phyloP scores from a whole-genome alignment of 805 yeast genomes.

The Schizosaccharomyces japonicus region DNA sequence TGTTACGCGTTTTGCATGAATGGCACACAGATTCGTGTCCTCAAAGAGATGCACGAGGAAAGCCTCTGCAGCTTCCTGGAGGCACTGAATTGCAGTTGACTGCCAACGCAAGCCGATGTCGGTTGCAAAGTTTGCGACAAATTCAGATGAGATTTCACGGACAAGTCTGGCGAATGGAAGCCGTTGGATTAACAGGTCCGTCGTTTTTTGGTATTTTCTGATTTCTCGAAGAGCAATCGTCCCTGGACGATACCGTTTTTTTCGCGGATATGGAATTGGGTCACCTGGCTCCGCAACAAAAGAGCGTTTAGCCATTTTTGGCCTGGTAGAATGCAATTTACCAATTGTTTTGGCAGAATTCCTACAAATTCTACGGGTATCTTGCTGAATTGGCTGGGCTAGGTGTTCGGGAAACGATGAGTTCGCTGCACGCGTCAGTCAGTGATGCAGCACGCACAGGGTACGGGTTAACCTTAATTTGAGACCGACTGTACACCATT shows the following conservation, averaged over 20 bases:
- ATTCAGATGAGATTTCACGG: conserved; percentile 85
- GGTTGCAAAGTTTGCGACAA: conserved; percentile 22
- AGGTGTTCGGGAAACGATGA: no score
- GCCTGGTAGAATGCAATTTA: no score
- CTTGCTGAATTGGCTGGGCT: no score
- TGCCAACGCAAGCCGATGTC: conserved; percentile 76
- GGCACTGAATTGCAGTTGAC: conserved; percentile 88
- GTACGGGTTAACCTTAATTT: no score
- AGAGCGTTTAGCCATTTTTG: neutral
- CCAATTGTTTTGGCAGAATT: no score
- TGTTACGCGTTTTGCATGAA: conserved; percentile 97
- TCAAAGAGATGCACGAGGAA: conserved; percentile 87
- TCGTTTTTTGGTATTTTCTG: conserved; percentile 90
- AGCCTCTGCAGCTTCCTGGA: conserved; percentile 97
- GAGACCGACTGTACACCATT: no score
- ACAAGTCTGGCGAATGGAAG: conserved; percentile 94
- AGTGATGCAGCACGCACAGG: no score
- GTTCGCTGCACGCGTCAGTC: no score
- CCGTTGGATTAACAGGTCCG: conserved; percentile 84
- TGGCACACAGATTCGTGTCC: conserved; percentile 95
- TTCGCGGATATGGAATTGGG: conserved; percentile 29
- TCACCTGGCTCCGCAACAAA: neutral
- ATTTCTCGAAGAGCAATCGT: conserved; percentile 91
- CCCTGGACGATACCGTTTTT: conserved; percentile 88
- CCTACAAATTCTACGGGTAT: no score